phyloP scores from a whole-genome alignment of 257 asterid species.

The Penstemon barbatus region DNA sequence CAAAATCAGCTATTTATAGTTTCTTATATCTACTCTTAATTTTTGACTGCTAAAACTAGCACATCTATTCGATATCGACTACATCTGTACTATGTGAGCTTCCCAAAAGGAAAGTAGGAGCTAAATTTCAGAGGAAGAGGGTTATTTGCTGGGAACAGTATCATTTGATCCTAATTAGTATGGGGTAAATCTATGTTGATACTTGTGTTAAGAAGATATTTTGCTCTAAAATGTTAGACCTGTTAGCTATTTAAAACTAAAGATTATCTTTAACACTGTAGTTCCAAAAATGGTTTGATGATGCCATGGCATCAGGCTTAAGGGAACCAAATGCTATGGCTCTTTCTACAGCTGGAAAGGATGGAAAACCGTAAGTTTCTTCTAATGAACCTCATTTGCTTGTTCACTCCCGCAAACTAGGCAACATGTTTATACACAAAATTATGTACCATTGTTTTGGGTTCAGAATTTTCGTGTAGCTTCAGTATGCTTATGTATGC shows the following conservation, averaged over 20 bases:
- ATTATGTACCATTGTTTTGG: no score
- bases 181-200: constrained; percentile 11
- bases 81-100: no score
- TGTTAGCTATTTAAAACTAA: constrained; percentile 10
- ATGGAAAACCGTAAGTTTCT: constrained; percentile 74
- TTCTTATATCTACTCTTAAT: background rate
- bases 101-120: no score
- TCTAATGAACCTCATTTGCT: constrained; percentile 14
- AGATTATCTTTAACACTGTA: constrained; percentile 33
- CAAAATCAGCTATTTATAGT: no score
- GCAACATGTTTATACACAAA: background rate
- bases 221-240: constrained; percentile 5
- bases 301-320: constrained; percentile 77
- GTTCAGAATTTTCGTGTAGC: background rate
- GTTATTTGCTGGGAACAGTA: background rate
- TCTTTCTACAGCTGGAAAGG: constrained; percentile 79
- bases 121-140: no score
- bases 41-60: no score
- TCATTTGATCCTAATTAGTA: constrained; percentile 8
- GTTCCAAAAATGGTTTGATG: constrained; percentile 98
- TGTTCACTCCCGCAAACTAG: constrained; percentile 5
- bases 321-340: constrained; percentile 99
- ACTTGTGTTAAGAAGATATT: constrained; percentile 11
- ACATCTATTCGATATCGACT: no score
- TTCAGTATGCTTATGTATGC: background rate